A percentile compares a stretch with the other conserved stretches of the same genome.
Conservation (phyloP, 805 yeast species). For the Ogataea sp. region DNA sequence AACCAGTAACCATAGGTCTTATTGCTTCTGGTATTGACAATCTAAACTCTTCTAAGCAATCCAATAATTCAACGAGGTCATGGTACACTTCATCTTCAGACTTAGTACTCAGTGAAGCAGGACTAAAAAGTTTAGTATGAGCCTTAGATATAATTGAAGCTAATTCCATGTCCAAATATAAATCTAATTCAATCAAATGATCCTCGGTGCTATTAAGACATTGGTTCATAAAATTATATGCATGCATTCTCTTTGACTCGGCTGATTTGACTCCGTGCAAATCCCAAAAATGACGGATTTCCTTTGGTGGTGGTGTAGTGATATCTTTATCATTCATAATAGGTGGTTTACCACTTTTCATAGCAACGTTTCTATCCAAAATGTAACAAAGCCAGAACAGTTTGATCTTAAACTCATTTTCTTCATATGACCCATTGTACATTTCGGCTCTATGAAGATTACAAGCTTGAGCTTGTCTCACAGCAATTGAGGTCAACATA, state of each 20-base stretch:
- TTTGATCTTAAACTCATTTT: conserved; percentile 30
- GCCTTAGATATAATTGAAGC: conserved; percentile 18
- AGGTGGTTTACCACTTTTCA: conserved; percentile 43
- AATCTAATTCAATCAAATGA: conserved; percentile 5
- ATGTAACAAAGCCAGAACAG: conserved; percentile 44
- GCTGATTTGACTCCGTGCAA: no score
- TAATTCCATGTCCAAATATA: conserved; percentile 14
- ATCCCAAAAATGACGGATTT: conserved; percentile 16
- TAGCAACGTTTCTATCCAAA: conserved; percentile 36
- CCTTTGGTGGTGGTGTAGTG: conserved; percentile 21
- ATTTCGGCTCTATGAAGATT: conserved; percentile 48
- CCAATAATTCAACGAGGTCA: conserved; percentile 8
- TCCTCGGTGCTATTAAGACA: no score
- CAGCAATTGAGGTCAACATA: conserved; percentile 35
- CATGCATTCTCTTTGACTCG: no score
- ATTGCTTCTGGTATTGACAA: conserved; percentile 16
- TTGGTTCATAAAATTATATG: no score
- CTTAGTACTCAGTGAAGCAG: conserved; percentile 16
- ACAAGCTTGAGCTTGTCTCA: conserved; percentile 46
- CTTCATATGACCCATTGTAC: conserved; percentile 25
- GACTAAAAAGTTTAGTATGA: conserved; percentile 20
- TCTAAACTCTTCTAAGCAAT: conserved; percentile 22
- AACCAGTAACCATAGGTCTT: conserved; percentile 10
- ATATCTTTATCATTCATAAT: conserved; percentile 33
- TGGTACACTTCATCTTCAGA: conserved; percentile 9